phyloP scores from a whole-genome alignment of 371 early-diverging fungal species.

The Conidiobolus incongruus region DNA sequence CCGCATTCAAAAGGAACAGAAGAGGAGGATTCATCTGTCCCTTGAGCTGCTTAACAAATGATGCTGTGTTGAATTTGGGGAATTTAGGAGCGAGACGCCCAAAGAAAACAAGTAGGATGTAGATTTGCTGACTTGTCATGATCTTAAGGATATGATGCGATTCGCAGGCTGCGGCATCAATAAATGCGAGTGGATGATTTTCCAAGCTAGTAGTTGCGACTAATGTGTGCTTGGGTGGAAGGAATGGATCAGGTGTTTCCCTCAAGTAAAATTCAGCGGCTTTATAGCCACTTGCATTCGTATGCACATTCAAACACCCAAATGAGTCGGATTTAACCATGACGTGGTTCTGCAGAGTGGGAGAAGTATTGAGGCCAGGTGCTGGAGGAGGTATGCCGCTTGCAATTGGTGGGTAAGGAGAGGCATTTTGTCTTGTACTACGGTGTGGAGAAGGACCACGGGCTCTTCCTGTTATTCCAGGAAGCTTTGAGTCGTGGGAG shows the following conservation, averaged over 20 bases:
- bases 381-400: no score
- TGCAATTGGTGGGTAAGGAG: no score
- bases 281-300: not conserved
- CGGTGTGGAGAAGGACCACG: not conserved
- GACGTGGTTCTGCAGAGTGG: not conserved
- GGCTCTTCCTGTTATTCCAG: not conserved
- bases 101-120: not conserved
- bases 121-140: slow-evolving; percentile 4
- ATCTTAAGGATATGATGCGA: not conserved
- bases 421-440: no score
- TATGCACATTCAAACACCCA: not conserved
- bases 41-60: not conserved
- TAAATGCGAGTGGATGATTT: not conserved
- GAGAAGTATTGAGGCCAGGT: no score
- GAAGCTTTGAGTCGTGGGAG: not conserved
- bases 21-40: not conserved
- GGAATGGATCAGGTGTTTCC: not conserved
- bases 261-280: not conserved
- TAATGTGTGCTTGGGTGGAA: not conserved
- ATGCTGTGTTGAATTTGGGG: not conserved
- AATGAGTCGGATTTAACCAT: not conserved
- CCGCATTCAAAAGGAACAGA: not conserved
- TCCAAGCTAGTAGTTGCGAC: not conserved
- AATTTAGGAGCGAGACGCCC: not conserved
- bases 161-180: not conserved